Conservation (phyloP, 108 stramenopile species). For the Skeletonema marinoi region DNA sequence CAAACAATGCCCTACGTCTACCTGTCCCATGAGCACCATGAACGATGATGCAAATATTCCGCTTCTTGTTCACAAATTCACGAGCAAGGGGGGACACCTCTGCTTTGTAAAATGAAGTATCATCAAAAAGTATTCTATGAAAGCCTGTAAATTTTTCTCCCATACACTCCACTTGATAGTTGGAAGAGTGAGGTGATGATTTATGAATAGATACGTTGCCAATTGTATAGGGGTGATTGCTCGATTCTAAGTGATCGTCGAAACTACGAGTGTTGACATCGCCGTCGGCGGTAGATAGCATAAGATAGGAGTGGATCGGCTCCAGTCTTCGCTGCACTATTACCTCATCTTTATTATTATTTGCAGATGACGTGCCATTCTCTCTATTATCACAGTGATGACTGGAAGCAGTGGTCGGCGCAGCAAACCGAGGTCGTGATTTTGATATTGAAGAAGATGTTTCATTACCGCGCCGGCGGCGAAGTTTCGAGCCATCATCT, state of each 20-base stretch:
- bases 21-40: conserved; percentile 24
- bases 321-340: conserved; percentile 1
- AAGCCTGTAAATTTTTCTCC: conserved; percentile 19
- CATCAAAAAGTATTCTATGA: conserved; percentile 14
- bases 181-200: conserved; percentile 4
- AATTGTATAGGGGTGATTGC: background rate
- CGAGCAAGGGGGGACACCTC: conserved; percentile 8
- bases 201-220: conserved; percentile 10
- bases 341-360: background rate
- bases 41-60: conserved; percentile 17
- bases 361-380: background rate
- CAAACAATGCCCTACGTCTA: conserved; percentile 8
- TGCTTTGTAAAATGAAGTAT: conserved; percentile 13
- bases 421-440: background rate
- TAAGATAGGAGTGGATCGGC: conserved; percentile 17
- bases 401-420: background rate
- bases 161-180: conserved; percentile 19
- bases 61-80: conserved; percentile 21
- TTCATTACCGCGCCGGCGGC: background rate
- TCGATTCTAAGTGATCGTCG: conserved; percentile 2
- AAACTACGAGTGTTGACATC: background rate
- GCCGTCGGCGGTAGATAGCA: conserved; percentile 6
- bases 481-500: background rate
- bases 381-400: background rate
- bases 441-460: background rate